phyloP scores from a whole-genome alignment of 441 rosid genomes.

The Flueggea neowawraea region DNA sequence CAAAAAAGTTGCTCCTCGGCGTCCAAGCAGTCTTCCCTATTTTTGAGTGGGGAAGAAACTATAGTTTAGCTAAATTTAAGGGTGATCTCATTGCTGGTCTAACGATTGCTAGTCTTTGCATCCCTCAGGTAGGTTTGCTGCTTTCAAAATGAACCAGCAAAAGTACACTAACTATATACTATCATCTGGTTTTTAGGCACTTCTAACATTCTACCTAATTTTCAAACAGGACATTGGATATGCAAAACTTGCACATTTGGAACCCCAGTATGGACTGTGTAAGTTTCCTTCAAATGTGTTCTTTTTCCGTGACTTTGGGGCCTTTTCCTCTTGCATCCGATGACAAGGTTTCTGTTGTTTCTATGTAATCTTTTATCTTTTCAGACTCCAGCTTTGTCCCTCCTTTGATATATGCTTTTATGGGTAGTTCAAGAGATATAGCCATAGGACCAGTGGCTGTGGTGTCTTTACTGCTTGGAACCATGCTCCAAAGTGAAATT shows the following conservation, averaged over 20 bases:
- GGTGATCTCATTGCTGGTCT: conserved; percentile 96
- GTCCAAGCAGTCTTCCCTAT: conserved; percentile 82
- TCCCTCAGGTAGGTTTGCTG: conserved; percentile 71
- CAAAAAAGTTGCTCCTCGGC: conserved; percentile 60
- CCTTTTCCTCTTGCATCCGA: not conserved
- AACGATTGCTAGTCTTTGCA: conserved; percentile 97
- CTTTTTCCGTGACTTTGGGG: conserved; percentile 1
- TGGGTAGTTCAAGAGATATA: conserved; percentile 97
- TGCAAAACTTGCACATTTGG: conserved; percentile 76
- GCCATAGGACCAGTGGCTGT: conserved; percentile 98
- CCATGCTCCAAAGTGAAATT: conserved; percentile 60
- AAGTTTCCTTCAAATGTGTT: conserved; percentile 25
- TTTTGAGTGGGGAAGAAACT: conserved; percentile 66
- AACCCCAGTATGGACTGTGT: conserved; percentile 79
- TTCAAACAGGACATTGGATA: conserved; percentile 76
- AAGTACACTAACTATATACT: not conserved
- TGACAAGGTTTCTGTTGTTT: not conserved
- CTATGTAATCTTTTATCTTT: conserved; percentile 3
- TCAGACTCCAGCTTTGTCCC: conserved; percentile 93
- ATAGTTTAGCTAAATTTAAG: conserved; percentile 48
- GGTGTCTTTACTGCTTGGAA: conserved; percentile 81
- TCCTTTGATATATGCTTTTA: conserved; percentile 79
- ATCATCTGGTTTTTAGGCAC: not conserved
- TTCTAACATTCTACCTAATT: conserved; percentile 1
- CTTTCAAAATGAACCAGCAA: not conserved